Evolutionary conservation across 202 grass and related monocot species (phyloP), one percentile per base, ranked within the genome.

Genomic region (Setaria italica): DNA sequence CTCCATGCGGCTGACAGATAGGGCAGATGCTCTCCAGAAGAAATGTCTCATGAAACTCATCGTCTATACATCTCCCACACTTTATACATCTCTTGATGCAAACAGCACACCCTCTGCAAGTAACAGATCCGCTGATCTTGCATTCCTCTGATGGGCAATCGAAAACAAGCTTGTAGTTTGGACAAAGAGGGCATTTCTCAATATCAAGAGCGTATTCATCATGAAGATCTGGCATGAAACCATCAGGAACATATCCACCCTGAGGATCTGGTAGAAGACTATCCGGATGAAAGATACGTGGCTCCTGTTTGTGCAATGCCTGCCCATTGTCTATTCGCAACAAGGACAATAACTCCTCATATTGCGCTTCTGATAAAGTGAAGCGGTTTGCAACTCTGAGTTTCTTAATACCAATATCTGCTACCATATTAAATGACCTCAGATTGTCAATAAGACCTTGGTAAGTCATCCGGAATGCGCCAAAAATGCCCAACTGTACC

Each of bases 21-120:
- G 48, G 85, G 75, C 97, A 99, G 62, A 90, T 42, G 54, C 49
- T 82, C 12, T 89, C 89, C 45, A 99, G 57, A 66, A 42, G 83
- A 86, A 99, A 99, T 25, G 94, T 94, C 83, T 99, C 97, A 3
- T 78, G 66, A 47, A 87, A 99, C 54, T 62, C 75, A 43, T 85
- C 83, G 54, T 87, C 64, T 60, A 97, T 87, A 78, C 97, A 99
- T 88, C 76, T 90, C 67, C 97, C 97, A 77, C 97, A 99, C 2
- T 30, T 64, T 42, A 85, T 9, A 77, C 97, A 99, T 78, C 97
- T 92, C 7, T 32, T 10, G 76, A 99, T 96, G 64, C 97, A 99
- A 67, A 88, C 45, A 78, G 84, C 65, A 68, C 97, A 99, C 17
- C 88, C 97, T 80, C 89, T 86, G 67, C 97, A 99, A 20, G 77